Base-by-base conservation (phyloP, 2,329 filamentous ascomycete species). In the Colletotrichum brevisporum region DNA sequence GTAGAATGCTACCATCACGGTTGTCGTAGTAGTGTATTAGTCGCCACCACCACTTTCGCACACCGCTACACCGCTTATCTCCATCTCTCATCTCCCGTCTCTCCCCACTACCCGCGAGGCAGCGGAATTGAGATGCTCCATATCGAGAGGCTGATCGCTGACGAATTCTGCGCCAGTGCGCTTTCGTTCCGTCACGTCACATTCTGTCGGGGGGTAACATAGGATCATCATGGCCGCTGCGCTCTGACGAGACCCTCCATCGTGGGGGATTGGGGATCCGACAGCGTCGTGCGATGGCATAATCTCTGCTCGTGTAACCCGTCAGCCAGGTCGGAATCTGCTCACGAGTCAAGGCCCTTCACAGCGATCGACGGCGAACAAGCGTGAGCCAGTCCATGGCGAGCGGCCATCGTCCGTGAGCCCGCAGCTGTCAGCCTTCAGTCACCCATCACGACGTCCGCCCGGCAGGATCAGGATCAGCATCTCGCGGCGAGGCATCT, bases 111-210 rank as follows among this genome's bases (percentile, higher is more conserved):
- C 6, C 12, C n/a, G 18, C 18, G 3, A 50, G 18, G 21, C 39
- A 43, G 50, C 59, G 59, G 59, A 53, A 62, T 62, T 62, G 59
- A 27, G 36, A 54, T 62, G 59, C 48, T 53, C 54, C 21, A 51
- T 51, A n/a, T 47, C 41, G 41, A 43, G 41, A 27, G 43, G 16
- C 43, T 16, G 43, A 45, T 61, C 26, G 47, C 47, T 61, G 18
- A 52, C 47, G 58, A 61, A 43, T 15, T n/a, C 13, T 43, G 41
- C 41, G 41, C n/a, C 16, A 48, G 45, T 21, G 18, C 9, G 31
- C 45, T 18, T 18, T 18, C 16, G 21, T 62, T 62, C 59, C 59
- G 59, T 62, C 59, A 62, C 45, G 59, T 52, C 57, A 60, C 48
- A 53, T 43, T 24, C 27, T 47, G 59, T 54, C 41, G 43, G 56